Percentiles rank a stretch among this genome's conserved stretches.
Conservation (phyloP, 495 filamentous ascomycete species). For the Penicillium macrosclerotiorum region DNA sequence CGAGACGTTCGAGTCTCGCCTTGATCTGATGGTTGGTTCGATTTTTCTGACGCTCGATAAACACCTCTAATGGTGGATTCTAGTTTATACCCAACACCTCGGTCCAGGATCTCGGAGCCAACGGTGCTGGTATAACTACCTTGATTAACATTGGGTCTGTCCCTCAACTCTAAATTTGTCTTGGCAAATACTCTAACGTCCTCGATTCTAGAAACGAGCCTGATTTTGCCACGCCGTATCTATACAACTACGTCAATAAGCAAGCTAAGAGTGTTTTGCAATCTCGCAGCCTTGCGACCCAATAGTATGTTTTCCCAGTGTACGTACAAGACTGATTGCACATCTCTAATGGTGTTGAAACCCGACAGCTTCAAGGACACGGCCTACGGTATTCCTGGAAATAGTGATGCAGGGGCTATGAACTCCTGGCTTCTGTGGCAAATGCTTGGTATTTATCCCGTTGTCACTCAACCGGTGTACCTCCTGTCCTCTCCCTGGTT, state of each 20-base stretch:
- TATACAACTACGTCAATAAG: constrained; percentile 66
- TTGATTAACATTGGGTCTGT: constrained; percentile 52
- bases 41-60: not conserved
- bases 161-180: not conserved
- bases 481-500: constrained; percentile 65
- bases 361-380: constrained; percentile 34
- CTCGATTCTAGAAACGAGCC: constrained; percentile 55
- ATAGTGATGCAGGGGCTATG: constrained; percentile 70
- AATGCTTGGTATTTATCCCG: constrained; percentile 67
- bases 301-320: constrained; percentile 47
- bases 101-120: constrained; percentile 30
- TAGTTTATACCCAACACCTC: constrained; percentile 37
- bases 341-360: not conserved
- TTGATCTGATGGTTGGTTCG: constrained; percentile 43
- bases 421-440: constrained; percentile 68
- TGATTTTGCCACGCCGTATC: constrained; percentile 61
- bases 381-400: constrained; percentile 58
- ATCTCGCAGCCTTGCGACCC: constrained; percentile 51
- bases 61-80: not conserved
- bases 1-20: constrained; percentile 52
- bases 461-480: constrained; percentile 64
- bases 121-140: constrained; percentile 39
- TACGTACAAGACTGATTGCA: too few species aligned
- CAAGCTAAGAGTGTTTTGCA: constrained; percentile 57
- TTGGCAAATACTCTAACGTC: not conserved